These are phyloP conservation scores for Celoporthe dispersa DNA, from an alignment of 2,329 filamentous ascomycete species.

Conservation along the genomic window DNA sequence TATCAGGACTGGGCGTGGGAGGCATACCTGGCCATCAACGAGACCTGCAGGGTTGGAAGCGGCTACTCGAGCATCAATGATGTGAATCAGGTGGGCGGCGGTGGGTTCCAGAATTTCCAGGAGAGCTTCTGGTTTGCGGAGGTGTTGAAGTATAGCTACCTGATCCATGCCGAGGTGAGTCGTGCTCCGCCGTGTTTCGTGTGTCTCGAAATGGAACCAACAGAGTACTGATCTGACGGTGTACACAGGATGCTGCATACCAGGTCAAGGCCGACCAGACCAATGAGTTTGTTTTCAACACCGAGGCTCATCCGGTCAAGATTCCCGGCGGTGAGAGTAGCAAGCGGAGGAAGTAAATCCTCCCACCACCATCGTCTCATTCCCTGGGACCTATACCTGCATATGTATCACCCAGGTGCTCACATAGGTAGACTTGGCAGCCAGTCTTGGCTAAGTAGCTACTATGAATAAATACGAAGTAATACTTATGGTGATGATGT, in stretches of 20 bases:
- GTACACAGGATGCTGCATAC: conserved; percentile 53
- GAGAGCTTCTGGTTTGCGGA: conserved; percentile 91
- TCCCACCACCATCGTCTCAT: neutral
- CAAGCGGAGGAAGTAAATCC: conserved; percentile 11
- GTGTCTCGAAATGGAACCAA: neutral
- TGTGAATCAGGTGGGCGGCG: conserved; percentile 68
- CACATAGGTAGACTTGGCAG: neutral
- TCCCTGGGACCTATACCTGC: neutral
- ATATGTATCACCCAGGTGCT: neutral
- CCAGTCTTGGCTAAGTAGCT: no score
- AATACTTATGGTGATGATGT: neutral
- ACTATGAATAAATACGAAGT: no score
- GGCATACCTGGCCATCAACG: conserved; percentile 71
- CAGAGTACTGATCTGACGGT: conserved; percentile 26
- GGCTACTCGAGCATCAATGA: conserved; percentile 70
- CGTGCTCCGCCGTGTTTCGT: neutral
- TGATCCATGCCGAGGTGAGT: conserved; percentile 62
- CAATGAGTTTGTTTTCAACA: conserved; percentile 57
- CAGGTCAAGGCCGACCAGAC: conserved; percentile 51
- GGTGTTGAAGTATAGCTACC: conserved; percentile 81
- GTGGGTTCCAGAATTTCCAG: conserved; percentile 69
- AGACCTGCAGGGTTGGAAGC: conserved; percentile 63
- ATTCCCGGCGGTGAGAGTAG: conserved; percentile 31
- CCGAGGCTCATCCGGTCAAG: conserved; percentile 52
- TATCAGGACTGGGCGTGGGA: conserved; percentile 88